Conservation (phyloP, 768 basidiomycete genomes). For the Suillus americanus region DNA sequence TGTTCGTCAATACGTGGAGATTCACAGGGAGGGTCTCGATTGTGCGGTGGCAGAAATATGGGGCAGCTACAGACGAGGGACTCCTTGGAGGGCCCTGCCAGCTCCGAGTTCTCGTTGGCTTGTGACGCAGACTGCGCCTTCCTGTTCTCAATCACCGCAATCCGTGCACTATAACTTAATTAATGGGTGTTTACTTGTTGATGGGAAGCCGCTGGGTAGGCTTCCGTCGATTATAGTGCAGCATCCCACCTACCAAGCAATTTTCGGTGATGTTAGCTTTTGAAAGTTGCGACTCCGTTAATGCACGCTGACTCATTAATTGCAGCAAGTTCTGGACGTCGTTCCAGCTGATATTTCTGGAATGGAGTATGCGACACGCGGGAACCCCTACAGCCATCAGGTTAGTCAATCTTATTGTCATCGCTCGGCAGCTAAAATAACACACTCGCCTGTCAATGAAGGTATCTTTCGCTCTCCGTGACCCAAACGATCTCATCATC, state of each 20-base stretch:
- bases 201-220: conserved; percentile 24
- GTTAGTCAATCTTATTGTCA: conserved; percentile 11
- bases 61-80: conserved; percentile 23
- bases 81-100: conserved; percentile 19
- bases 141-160: conserved; percentile 16
- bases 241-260: conserved; percentile 19
- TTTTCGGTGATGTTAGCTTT: conserved; percentile 24
- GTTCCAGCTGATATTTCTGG: conserved; percentile 25
- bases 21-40: conserved; percentile 15
- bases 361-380: conserved; percentile 27
- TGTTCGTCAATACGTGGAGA: conserved; percentile 7
- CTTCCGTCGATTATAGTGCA: conserved; percentile 20
- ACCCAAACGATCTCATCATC: conserved; percentile 18
- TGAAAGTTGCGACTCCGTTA: not conserved
- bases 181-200: conserved; percentile 26
- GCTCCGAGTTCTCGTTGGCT: conserved; percentile 24
- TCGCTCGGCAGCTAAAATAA: not conserved
- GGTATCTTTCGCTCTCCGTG: conserved; percentile 25
- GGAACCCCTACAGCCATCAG: conserved; percentile 14
- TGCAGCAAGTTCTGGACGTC: conserved; percentile 23
- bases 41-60: conserved; percentile 20
- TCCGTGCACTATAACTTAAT: conserved; percentile 22
- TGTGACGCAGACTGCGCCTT: conserved; percentile 17
- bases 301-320: conserved; percentile 5
- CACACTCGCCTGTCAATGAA: not conserved